phyloP scores from a whole-genome alignment of 306 rosid genomes.

The Glycine soja region DNA sequence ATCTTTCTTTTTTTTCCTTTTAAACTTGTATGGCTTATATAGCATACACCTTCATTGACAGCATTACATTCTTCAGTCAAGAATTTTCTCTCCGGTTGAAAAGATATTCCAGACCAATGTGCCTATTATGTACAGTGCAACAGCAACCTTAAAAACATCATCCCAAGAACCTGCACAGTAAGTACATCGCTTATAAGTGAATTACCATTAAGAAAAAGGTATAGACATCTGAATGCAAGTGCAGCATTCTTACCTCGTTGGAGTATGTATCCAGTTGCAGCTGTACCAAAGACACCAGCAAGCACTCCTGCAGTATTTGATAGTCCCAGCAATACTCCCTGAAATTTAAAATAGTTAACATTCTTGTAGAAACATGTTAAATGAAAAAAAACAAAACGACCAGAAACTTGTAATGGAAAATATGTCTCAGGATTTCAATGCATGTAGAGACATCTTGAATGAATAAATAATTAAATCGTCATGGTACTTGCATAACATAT shows the following conservation, averaged over 20 bases:
- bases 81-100: slow-evolving; percentile 86
- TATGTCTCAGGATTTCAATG: slow-evolving; percentile 9
- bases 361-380: slow-evolving; percentile 18
- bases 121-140: slow-evolving; percentile 76
- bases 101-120: slow-evolving; percentile 85
- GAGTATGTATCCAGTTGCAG: slow-evolving; percentile 93
- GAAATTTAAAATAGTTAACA: slow-evolving; percentile 42
- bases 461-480: slow-evolving; percentile 4
- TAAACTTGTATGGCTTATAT: slow-evolving; percentile 2
- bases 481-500: not conserved
- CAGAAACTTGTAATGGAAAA: not conserved
- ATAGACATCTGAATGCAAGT: slow-evolving; percentile 11
- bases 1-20: not conserved
- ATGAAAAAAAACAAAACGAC: slow-evolving; percentile 7
- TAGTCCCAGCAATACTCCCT: slow-evolving; percentile 92
- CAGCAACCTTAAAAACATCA: slow-evolving; percentile 92
- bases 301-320: slow-evolving; percentile 98
- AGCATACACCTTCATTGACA: slow-evolving; percentile 36
- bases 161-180: slow-evolving; percentile 86
- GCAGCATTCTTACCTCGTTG: slow-evolving; percentile 67
- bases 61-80: slow-evolving; percentile 57
- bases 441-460: not conserved
- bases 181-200: slow-evolving; percentile 23
- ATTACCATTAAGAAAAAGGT: not conserved
- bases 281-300: slow-evolving; percentile 96